Percentiles rank a stretch among this genome's conserved stretches.
Conservation (phyloP, 805 yeast genomes). For the Pichia scutulata region DNA sequence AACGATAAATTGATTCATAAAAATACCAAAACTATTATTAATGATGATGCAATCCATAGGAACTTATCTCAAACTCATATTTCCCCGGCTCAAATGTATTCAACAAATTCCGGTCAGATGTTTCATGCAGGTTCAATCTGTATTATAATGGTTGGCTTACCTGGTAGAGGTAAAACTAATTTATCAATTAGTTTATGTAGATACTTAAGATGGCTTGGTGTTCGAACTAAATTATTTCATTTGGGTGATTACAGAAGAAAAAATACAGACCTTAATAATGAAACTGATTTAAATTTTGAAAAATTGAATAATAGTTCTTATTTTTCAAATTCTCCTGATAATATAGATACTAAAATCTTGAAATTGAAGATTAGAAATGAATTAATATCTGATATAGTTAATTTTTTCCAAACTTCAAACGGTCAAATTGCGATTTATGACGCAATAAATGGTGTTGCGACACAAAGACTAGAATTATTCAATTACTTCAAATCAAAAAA, state of each 20-base stretch:
- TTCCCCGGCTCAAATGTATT: conserved; percentile 88
- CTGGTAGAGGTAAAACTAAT: conserved; percentile 94
- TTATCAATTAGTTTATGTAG: conserved; percentile 86
- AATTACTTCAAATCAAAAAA: conserved; percentile 45
- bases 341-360: conserved; percentile 39
- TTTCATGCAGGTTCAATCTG: conserved; percentile 95
- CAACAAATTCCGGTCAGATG: conserved; percentile 85
- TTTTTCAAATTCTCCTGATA: conserved; percentile 47
- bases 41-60: conserved; percentile 60
- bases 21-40: conserved; percentile 9
- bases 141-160: conserved; percentile 83
- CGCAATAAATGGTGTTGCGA: conserved; percentile 79
- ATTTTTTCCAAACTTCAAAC: conserved; percentile 62
- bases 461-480: conserved; percentile 54
- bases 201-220: conserved; percentile 94
- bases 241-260: conserved; percentile 83
- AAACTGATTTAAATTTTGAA: conserved; percentile 2
- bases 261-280: conserved; percentile 18
- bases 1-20: background rate
- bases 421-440: conserved; percentile 97
- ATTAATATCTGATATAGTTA: conserved; percentile 61
- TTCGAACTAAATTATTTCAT: conserved; percentile 84
- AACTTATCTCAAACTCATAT: conserved; percentile 53
- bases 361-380: conserved; percentile 53
- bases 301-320: conserved; percentile 60